phyloP scores from a whole-genome alignment of 306 rosid genomes.

The Citrullus amarus region DNA sequence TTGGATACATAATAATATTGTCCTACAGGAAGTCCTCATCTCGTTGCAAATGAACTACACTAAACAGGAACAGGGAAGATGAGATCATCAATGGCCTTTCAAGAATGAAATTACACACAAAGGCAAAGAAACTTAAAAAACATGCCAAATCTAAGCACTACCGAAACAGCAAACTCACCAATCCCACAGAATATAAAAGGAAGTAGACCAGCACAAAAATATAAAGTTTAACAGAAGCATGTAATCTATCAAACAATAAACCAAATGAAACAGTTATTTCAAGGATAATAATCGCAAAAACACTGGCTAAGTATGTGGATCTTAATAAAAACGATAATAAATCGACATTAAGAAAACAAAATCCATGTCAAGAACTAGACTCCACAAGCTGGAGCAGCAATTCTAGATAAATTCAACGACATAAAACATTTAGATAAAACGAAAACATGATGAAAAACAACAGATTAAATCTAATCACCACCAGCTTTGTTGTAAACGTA shows the following conservation, averaged over 20 bases:
- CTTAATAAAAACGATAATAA: neutral
- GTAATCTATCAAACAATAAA: neutral
- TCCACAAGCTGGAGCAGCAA: neutral
- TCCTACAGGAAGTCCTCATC: neutral
- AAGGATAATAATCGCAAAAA: neutral
- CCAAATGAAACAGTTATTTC: neutral
- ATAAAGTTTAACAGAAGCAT: neutral
- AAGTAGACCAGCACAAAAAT: neutral
- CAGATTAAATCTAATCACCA: conserved; percentile 29
- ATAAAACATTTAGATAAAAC: neutral
- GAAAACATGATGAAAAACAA: neutral
- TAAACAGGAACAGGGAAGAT: neutral
- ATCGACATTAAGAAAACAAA: neutral
- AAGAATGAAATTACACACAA: neutral
- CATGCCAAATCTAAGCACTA: neutral
- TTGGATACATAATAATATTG: neutral
- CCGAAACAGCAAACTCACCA: neutral
- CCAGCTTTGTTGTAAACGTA: conserved; percentile 81
- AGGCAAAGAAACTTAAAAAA: neutral
- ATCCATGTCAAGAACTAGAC: conserved; percentile 6
- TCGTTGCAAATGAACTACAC: too few species aligned
- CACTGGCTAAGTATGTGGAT: neutral
- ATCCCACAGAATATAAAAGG: neutral
- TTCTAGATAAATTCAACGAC: conserved; percentile 1
- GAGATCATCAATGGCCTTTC: neutral